Percentiles rank a stretch among this genome's conserved stretches.
Conservation (phyloP, 176 grass and related monocot species). For the Rhynchospora tenuis region DNA sequence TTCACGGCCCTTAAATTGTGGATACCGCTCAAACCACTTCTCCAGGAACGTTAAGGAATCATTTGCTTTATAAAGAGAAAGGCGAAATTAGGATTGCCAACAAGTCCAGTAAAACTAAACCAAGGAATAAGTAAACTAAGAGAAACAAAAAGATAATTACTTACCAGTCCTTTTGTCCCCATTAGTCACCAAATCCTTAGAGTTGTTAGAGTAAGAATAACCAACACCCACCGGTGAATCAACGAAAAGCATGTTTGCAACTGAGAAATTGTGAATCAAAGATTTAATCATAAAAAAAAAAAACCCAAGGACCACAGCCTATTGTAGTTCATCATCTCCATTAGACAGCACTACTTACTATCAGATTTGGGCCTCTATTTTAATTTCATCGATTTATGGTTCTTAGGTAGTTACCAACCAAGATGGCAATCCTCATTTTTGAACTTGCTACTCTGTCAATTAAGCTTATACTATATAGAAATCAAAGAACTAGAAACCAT, state of each 20-base stretch:
- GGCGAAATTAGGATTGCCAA: slow-evolving; percentile 22
- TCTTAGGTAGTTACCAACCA: slow-evolving; percentile 1
- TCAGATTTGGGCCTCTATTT: slow-evolving; percentile 11
- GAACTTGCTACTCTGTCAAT: slow-evolving; percentile 8
- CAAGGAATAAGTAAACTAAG: neutral
- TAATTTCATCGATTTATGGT: slow-evolving; percentile 19
- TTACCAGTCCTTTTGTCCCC: slow-evolving; percentile 90
- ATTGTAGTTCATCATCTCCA: neutral
- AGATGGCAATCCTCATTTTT: slow-evolving; percentile 6
- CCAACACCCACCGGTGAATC: slow-evolving; percentile 97
- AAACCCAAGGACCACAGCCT: slow-evolving; percentile 6
- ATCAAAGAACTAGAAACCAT: neutral
- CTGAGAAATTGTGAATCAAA: slow-evolving; percentile 38
- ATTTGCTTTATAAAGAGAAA: slow-evolving; percentile 42
- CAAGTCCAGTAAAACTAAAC: neutral
- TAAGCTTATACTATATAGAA: neutral
- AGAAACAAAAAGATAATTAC: neutral
- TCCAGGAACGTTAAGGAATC: slow-evolving; percentile 77
- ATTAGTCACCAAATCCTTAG: slow-evolving; percentile 54
- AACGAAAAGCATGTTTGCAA: slow-evolving; percentile 85
- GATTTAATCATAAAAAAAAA: slow-evolving; percentile 23
- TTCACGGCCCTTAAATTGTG: slow-evolving; percentile 73
- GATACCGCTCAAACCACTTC: slow-evolving; percentile 90
- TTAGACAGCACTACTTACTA: slow-evolving; percentile 2
- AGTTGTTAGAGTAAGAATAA: slow-evolving; percentile 94